These are phyloP conservation scores for Sclerospora graminicola DNA, from an alignment of 352 stramenopile species.

Conservation along the genomic window DNA sequence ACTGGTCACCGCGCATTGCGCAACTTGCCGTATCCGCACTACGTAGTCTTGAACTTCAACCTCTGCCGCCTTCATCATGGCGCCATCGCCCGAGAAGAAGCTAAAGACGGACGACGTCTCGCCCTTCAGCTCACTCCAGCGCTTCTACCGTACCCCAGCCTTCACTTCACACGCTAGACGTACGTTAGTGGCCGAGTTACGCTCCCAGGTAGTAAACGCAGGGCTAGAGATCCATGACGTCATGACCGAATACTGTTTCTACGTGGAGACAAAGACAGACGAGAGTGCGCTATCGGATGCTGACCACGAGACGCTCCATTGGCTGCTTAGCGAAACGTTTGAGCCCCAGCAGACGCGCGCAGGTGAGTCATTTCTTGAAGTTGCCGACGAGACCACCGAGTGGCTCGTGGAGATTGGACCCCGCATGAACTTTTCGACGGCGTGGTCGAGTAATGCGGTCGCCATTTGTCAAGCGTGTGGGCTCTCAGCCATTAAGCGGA, in stretches of 20 bases:
- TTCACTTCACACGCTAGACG: slow-evolving; percentile 56
- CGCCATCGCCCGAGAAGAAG: slow-evolving; percentile 51
- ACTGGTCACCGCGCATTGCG: slow-evolving; percentile 3
- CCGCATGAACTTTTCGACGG: slow-evolving; percentile 96
- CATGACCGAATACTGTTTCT: slow-evolving; percentile 95
- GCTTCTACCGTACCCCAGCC: slow-evolving; percentile 69
- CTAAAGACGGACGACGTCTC: slow-evolving; percentile 35
- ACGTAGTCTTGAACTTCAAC: slow-evolving; percentile 13
- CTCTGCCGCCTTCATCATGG: slow-evolving; percentile 21
- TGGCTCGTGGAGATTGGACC: slow-evolving; percentile 95
- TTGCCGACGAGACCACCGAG: slow-evolving; percentile 9
- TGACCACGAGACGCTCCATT: slow-evolving; percentile 83
- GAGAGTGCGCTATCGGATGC: slow-evolving; percentile 26
- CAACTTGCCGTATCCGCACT: slow-evolving; percentile 18
- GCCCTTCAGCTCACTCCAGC: slow-evolving; percentile 31
- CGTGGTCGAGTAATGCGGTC: slow-evolving; percentile 97
- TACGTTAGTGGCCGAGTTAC: slow-evolving; percentile 36
- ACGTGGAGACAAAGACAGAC: slow-evolving; percentile 78
- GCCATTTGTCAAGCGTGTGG: slow-evolving; percentile 94
- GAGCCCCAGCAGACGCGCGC: slow-evolving; percentile 78
- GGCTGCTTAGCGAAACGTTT: slow-evolving; percentile 96
- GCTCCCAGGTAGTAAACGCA: slow-evolving; percentile 14
- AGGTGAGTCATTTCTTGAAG: slow-evolving; percentile 42
- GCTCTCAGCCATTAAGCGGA: slow-evolving; percentile 80
- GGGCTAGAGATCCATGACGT: slow-evolving; percentile 43